Base-by-base conservation (phyloP, 1,139 yeast species). In the Suhomyces coccinellae region DNA sequence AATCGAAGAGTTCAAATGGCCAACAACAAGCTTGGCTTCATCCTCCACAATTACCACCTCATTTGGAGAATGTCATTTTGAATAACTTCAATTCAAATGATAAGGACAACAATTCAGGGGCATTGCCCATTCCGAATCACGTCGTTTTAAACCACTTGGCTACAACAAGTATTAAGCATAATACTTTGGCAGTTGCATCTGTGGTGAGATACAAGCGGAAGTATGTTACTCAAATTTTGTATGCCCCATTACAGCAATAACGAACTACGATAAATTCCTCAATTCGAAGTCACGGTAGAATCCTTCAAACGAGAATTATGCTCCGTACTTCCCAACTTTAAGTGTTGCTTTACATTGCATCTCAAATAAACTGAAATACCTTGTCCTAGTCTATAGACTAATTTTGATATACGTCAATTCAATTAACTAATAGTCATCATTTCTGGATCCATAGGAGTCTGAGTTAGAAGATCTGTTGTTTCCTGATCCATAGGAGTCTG, bases 1-100 rank as follows among this genome's bases (percentile, higher is more conserved):
- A 83, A 56, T 81, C 85, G 45, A 80, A 80, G 55, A 73, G 73
- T 42, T 82, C 81, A 42, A 80, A 78, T 56, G 86, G 83, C 46
- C 77, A 71, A 51, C 82, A 74, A 53, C 79, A 85, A 65, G 84
- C 88, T 14, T 86, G 93, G 93, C 71, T 74, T 45, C 77, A 73
- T 48, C 79, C 79, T 10, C 79, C 79, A n/a, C 79, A 73, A 53
- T 62, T 74, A 48, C 79, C 79, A 10, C 79, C 79, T 4, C 79
- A 74, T 55, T 67, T 74, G 52, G 79, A 74, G 46, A 71, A 66
- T 56, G 79, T 74, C 36, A 72, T 73, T 38, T 67, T 74, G 53
- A 74, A 74, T 51, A 74, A 70, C 54, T 73, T 69, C 58, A 73
- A 71, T 54, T 84, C 73, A 16, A 62, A 62, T 61, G 76, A 71